Conservation (phyloP, 2,329 filamentous ascomycete genomes). For the Xylariaceae sp. region DNA sequence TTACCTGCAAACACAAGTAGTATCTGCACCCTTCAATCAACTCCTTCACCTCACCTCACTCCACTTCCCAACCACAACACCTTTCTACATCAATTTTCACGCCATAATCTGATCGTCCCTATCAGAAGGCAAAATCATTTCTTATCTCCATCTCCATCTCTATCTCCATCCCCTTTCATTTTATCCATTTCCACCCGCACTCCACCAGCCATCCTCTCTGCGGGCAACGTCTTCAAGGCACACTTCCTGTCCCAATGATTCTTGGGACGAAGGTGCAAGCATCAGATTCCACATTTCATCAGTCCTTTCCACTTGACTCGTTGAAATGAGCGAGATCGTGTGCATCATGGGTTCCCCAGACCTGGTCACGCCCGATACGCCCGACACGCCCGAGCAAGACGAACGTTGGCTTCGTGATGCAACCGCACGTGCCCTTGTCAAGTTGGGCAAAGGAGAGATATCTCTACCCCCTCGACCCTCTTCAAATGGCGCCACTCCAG, state of each 20-base stretch:
- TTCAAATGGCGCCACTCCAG: too few relatives aligned
- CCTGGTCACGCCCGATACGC: too few relatives aligned
- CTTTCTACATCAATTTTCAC: neutral
- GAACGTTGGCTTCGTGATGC: too few relatives aligned
- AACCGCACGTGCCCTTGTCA: too few relatives aligned
- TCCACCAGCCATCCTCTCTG: neutral
- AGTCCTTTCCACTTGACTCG: neutral
- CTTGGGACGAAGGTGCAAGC: neutral
- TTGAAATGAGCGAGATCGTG: neutral
- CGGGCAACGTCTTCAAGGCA: neutral
- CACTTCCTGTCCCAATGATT: neutral
- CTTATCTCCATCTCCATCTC: neutral
- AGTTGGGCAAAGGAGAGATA: too few relatives aligned
- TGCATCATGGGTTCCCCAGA: neutral
- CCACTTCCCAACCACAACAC: conserved; percentile 5
- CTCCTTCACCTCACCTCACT: neutral
- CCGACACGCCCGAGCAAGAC: too few relatives aligned
- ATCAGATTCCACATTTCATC: neutral
- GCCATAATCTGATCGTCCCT: neutral
- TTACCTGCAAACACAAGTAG: conserved; percentile 3
- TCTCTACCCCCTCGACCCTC: too few relatives aligned
- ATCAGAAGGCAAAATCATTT: neutral
- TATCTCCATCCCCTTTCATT: too few relatives aligned
- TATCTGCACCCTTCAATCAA: neutral
- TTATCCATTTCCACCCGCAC: neutral